Conservation (phyloP, 169 alveolate genomes). For the Nephromyces sp. region DNA sequence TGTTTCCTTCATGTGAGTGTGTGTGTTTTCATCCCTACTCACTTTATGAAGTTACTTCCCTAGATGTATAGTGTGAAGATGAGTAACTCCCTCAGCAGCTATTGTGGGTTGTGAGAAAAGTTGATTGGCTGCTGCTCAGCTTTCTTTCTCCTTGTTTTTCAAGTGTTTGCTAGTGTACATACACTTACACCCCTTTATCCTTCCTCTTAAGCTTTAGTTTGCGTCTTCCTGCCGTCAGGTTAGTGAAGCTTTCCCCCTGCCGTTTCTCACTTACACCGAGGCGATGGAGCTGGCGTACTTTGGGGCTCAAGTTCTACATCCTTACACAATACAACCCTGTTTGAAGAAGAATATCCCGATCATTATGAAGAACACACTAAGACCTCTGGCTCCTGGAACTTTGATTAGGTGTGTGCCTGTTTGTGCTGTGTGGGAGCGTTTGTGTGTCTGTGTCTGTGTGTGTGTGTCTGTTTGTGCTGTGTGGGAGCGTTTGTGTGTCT, state of each 20-base stretch:
- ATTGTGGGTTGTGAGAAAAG: too few species aligned
- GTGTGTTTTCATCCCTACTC: too few species aligned
- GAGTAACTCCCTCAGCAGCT: too few species aligned
- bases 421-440: background rate
- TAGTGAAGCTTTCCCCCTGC: slow-evolving; percentile 7
- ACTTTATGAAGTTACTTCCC: too few species aligned
- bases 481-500: background rate
- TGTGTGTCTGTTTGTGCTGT: background rate
- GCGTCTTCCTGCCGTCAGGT: background rate
- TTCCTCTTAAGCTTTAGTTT: too few species aligned
- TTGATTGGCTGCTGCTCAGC: too few species aligned
- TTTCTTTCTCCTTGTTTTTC: too few species aligned
- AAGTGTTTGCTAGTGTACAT: too few species aligned
- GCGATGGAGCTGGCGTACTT: slow-evolving; percentile 25
- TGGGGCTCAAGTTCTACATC: slow-evolving; percentile 14
- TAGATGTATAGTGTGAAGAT: too few species aligned
- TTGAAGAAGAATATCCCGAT: slow-evolving; percentile 2
- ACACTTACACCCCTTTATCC: too few species aligned
- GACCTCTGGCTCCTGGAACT: background rate
- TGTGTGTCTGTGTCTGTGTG: background rate
- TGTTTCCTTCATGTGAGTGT: too few species aligned
- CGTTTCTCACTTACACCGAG: slow-evolving; percentile 1
- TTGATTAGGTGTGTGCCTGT: background rate
- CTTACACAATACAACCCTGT: slow-evolving; percentile 2
- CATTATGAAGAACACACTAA: background rate